Evolutionary conservation across 805 yeast species (phyloP).

Genomic region (Dipodascopsis uninucleata): DNA sequence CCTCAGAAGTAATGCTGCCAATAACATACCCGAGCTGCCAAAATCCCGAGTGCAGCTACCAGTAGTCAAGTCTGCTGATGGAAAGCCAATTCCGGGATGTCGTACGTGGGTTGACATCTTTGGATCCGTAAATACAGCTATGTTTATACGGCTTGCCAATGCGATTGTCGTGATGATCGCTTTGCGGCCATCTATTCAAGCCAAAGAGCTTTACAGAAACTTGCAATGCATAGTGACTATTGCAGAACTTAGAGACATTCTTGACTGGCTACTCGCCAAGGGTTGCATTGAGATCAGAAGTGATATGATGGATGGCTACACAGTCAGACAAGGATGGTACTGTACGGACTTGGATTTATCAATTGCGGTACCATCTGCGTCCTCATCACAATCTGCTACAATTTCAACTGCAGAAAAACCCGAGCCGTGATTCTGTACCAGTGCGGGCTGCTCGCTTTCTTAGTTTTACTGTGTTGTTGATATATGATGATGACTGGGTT

Average conservation of each 20-base stretch:
- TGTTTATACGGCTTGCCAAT: slow-evolving; percentile 60
- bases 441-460: too few species aligned
- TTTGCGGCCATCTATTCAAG: slow-evolving; percentile 54
- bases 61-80: slow-evolving; percentile 16
- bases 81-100: slow-evolving; percentile 53
- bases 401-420: too few species aligned
- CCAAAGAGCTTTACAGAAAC: slow-evolving; percentile 29
- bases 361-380: too few species aligned
- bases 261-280: slow-evolving; percentile 32
- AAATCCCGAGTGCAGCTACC: slow-evolving; percentile 6
- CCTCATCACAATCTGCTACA: too few species aligned
- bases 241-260: slow-evolving; percentile 31
- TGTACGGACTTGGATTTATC: too few species aligned
- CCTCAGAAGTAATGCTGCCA: slow-evolving; percentile 33
- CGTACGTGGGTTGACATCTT: slow-evolving; percentile 67
- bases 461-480: too few species aligned
- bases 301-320: slow-evolving; percentile 28
- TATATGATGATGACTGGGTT: too few species aligned
- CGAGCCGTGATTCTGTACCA: too few species aligned
- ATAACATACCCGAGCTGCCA: slow-evolving; percentile 6
- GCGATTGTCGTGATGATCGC: slow-evolving; percentile 47
- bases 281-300: slow-evolving; percentile 8
- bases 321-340: slow-evolving; percentile 32
- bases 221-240: slow-evolving; percentile 29
- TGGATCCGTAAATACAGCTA: slow-evolving; percentile 53